A percentile compares a stretch with the other conserved stretches of the same genome.
Conservation (phyloP, 495 filamentous ascomycete species). For the Penicillium daleae region DNA sequence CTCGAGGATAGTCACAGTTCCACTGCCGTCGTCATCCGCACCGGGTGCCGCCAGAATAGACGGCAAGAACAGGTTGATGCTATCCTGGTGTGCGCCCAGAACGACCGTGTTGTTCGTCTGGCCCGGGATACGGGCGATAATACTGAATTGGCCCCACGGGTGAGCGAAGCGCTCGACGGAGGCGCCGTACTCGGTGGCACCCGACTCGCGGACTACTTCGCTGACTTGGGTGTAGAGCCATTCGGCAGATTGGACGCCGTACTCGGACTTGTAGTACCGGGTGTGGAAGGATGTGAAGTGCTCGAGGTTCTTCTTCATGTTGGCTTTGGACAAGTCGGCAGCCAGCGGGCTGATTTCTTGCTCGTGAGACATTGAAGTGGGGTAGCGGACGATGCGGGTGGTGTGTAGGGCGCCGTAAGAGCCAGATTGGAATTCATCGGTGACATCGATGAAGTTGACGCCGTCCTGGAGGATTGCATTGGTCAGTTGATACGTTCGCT, state of each 20-base stretch:
- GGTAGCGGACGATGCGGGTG: conserved; percentile 57
- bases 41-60: conserved; percentile 77
- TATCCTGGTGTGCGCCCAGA: conserved; percentile 77
- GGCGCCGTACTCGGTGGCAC: conserved; percentile 69
- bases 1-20: conserved; percentile 80
- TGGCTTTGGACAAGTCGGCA: conserved; percentile 67
- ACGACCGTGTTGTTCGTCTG: conserved; percentile 81
- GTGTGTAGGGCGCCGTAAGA: conserved; percentile 36
- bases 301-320: conserved; percentile 79
- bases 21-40: conserved; percentile 76
- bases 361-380: conserved; percentile 65
- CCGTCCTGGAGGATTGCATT: conserved; percentile 60
- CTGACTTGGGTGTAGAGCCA: conserved; percentile 85
- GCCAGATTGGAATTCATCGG: conserved; percentile 56
- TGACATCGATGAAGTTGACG: conserved; percentile 94
- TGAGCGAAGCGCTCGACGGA: conserved; percentile 76
- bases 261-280: conserved; percentile 86
- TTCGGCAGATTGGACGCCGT: conserved; percentile 82
- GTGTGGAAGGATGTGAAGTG: conserved; percentile 83
- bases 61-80: conserved; percentile 89
- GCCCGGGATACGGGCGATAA: conserved; percentile 93
- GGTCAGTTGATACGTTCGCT: neutral
- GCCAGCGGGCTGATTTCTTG: conserved; percentile 69
- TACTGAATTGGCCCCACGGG: conserved; percentile 84
- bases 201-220: conserved; percentile 66